phyloP scores from a whole-genome alignment of 306 rosid species.

The Begonia loranthoides region DNA sequence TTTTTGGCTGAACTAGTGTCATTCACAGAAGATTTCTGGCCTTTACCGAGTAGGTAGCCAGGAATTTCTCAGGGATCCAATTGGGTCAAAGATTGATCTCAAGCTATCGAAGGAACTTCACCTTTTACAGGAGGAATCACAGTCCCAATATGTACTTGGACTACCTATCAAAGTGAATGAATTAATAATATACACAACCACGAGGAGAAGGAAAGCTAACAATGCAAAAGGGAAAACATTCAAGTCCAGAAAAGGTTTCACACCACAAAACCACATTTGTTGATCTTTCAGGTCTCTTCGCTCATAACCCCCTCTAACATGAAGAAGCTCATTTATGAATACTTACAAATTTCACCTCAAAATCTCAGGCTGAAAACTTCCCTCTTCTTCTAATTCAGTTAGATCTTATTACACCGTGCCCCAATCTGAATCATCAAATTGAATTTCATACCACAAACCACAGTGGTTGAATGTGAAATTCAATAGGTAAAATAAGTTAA shows the following conservation, averaged over 20 bases:
- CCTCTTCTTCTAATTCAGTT: too few species aligned
- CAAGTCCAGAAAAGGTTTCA: conserved; percentile 22
- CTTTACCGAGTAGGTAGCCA: conserved; percentile 28
- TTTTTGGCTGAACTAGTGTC: conserved; percentile 16
- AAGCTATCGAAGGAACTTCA: conserved; percentile 35
- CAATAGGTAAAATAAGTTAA: too few species aligned
- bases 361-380: too few species aligned
- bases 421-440: too few species aligned
- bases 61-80: conserved; percentile 89
- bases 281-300: conserved; percentile 12
- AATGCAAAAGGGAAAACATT: conserved; percentile 13
- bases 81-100: conserved; percentile 26
- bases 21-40: conserved; percentile 10
- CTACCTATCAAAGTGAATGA: conserved; percentile 34
- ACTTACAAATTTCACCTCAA: too few species aligned
- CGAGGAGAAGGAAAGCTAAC: conserved; percentile 8
- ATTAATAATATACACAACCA: conserved; percentile 6
- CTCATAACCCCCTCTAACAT: too few species aligned
- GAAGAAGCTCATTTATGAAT: too few species aligned
- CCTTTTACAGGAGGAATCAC: conserved; percentile 72
- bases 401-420: too few species aligned
- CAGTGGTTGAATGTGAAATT: too few species aligned
- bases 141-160: conserved; percentile 70
- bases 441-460: too few species aligned
- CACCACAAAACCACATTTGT: conserved; percentile 34